phyloP scores from a whole-genome alignment of 257 asterid species.

The Eustoma russellianum region DNA sequence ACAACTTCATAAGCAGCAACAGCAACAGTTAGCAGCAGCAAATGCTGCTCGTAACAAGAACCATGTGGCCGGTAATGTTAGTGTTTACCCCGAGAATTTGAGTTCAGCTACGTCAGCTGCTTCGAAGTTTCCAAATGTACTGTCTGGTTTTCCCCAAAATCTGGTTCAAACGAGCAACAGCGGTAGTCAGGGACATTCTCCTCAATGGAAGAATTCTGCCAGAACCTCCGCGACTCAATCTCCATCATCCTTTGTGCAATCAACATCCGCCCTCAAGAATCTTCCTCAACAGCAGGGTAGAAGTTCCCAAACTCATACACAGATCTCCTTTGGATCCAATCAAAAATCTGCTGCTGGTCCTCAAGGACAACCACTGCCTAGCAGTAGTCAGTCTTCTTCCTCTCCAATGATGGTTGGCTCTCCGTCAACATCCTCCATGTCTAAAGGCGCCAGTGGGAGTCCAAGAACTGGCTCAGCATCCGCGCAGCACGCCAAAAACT shows the following conservation, averaged over 20 bases:
- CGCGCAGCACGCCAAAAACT: constrained; percentile 41
- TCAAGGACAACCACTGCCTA: constrained; percentile 38
- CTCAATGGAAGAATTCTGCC: constrained; percentile 67
- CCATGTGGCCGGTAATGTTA: constrained; percentile 37
- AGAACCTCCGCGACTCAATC: constrained; percentile 43
- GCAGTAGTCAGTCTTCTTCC: constrained; percentile 43
- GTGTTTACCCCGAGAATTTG: constrained; percentile 50
- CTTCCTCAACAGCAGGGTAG: constrained; percentile 64
- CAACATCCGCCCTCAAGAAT: constrained; percentile 43
- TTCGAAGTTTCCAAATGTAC: constrained; percentile 40
- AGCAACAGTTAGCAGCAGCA: constrained; percentile 19
- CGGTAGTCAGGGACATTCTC: constrained; percentile 53
- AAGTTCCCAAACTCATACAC: constrained; percentile 48
- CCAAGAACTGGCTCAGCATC: constrained; percentile 60
- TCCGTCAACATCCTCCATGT: constrained; percentile 79
- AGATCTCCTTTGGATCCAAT: constrained; percentile 79
- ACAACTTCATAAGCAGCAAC: constrained; percentile 44
- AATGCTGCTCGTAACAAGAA: constrained; percentile 35
- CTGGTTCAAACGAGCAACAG: constrained; percentile 48
- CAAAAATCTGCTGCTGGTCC: constrained; percentile 43
- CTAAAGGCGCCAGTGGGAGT: constrained; percentile 84
- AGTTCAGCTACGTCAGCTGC: constrained; percentile 38
- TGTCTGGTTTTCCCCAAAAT: constrained; percentile 55
- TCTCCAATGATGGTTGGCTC: constrained; percentile 76
- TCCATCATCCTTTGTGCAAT: constrained; percentile 44